Base-by-base conservation (phyloP, 495 filamentous ascomycete genomes). In the Podospora sp. region DNA sequence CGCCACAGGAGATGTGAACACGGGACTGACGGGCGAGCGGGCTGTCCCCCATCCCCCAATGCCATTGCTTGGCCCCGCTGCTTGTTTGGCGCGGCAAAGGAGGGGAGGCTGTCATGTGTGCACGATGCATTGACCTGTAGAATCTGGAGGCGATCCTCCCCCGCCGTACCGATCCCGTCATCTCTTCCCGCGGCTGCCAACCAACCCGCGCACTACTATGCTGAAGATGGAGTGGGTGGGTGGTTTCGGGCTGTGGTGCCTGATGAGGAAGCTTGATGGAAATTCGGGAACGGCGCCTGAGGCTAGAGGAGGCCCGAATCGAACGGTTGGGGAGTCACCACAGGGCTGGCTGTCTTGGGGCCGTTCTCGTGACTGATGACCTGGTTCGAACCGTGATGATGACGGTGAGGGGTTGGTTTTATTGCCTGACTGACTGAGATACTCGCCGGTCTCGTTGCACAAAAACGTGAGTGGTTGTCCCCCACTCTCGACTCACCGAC, bases 231-330 rank as follows among this genome's bases (percentile, higher is more conserved):
- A 18, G 40, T 12, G 40, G 9, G 40, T 46, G 40, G 9, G 40
- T 46, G 40, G 29, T 33, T 33, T 66, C 65, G 65, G 58, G 49
- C 52, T 50, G 29, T 35, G 58, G 65, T 62, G 65, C 65, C 65
- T 67, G 57, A 67, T 67, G 11, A 46, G 40, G 40, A 46, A 46
- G 40, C 40, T 46, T 46, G 40, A 46, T 46, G 40, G 40, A 46
- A 46, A 46, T 46, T 46, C 40, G 40, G 40, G 40, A 46, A 46
- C 40, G 5, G 40, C 14, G 40, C 40, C 40, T 46, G 16, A 6
- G 40, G 40, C 40, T 12, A 46, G 16, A 46, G 40, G 40, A 46
- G 40, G 40, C 40, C 40, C 40, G 40, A 46, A 46, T 46, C 11
- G 5, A 46, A 46, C 9, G 5, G 40, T 14, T 46, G 12, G 40